Conservation (phyloP, 2,329 filamentous ascomycete species). For the Pseudonectria buxi region DNA sequence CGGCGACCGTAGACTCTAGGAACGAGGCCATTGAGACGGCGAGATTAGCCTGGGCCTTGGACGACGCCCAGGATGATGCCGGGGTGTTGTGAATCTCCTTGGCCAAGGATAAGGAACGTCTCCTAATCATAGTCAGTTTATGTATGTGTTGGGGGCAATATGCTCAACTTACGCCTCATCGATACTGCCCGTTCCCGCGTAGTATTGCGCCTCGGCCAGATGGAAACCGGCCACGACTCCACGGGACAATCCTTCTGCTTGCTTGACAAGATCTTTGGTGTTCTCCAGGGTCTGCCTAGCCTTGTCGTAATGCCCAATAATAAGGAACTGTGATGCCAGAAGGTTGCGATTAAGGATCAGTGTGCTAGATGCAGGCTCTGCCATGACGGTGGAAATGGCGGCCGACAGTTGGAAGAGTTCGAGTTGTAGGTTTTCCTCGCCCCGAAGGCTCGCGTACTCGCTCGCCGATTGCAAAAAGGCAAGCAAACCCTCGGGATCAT, state of each 20-base stretch:
- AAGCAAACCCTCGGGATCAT: conserved; percentile 43
- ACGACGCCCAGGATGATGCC: conserved; percentile 27
- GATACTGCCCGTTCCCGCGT: conserved; percentile 58
- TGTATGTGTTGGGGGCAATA: background rate
- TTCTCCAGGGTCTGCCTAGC: conserved; percentile 49
- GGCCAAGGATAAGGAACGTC: conserved; percentile 31
- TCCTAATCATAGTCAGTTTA: conserved; percentile 14
- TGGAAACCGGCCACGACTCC: conserved; percentile 49
- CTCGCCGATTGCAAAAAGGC: conserved; percentile 44
- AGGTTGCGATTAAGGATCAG: conserved; percentile 40
- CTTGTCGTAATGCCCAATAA: conserved; percentile 44
- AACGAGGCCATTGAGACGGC: conserved; percentile 33
- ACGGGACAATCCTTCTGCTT: conserved; percentile 30
- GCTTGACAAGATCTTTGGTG: conserved; percentile 42
- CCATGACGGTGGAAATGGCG: conserved; percentile 32
- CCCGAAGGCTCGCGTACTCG: conserved; percentile 46
- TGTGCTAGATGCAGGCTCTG: conserved; percentile 29
- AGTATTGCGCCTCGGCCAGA: conserved; percentile 68
- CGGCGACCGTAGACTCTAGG: conserved; percentile 57
- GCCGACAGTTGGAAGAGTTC: conserved; percentile 40
- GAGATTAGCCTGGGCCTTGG: conserved; percentile 27
- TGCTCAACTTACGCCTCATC: conserved; percentile 47
- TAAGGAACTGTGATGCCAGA: conserved; percentile 47
- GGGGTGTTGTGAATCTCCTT: conserved; percentile 29
- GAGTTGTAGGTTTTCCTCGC: conserved; percentile 40